These are phyloP conservation scores for Coemansia sp. DNA, from an alignment of 192 early-diverging fungal species.

Conservation along the genomic window DNA sequence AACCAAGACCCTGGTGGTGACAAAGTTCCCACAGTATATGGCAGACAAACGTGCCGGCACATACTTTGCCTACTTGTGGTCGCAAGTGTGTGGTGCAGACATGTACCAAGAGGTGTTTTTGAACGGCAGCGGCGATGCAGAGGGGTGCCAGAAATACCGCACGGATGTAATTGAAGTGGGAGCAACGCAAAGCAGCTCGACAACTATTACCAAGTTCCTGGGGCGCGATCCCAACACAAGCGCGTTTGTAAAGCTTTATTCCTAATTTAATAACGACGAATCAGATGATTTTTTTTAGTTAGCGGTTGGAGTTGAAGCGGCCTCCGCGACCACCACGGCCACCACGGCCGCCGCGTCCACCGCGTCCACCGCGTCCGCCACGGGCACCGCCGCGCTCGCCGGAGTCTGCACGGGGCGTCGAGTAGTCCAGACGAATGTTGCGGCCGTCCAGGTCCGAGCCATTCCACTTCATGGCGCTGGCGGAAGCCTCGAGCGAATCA, in stretches of 20 bases:
- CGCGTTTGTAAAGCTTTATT: too few relatives aligned
- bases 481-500: slow-evolving; percentile 81
- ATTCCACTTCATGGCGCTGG: slow-evolving; percentile 88
- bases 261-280: not conserved
- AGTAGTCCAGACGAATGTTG: slow-evolving; percentile 84
- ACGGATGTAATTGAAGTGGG: too few relatives aligned
- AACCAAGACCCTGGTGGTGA: slow-evolving; percentile 33
- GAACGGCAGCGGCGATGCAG: slow-evolving; percentile 54
- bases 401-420: slow-evolving; percentile 45
- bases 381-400: slow-evolving; percentile 52
- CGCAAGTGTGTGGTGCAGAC: slow-evolving; percentile 73
- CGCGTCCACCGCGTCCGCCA: slow-evolving; percentile 53
- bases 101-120: slow-evolving; percentile 68
- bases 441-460: slow-evolving; percentile 76
- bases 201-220: too few relatives aligned
- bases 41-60: slow-evolving; percentile 60
- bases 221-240: too few relatives aligned
- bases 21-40: slow-evolving; percentile 60
- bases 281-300: not conserved
- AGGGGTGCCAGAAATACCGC: not conserved
- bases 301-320: slow-evolving; percentile 11
- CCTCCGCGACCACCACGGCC: slow-evolving; percentile 4
- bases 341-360: slow-evolving; percentile 51
- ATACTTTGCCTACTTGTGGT: slow-evolving; percentile 74
- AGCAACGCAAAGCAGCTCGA: too few relatives aligned